Percentiles rank a stretch among this genome's conserved stretches.
Evolutionary conservation across 352 stramenopile genomes (phyloP).

Genomic region (Phytophthora sojae): DNA sequence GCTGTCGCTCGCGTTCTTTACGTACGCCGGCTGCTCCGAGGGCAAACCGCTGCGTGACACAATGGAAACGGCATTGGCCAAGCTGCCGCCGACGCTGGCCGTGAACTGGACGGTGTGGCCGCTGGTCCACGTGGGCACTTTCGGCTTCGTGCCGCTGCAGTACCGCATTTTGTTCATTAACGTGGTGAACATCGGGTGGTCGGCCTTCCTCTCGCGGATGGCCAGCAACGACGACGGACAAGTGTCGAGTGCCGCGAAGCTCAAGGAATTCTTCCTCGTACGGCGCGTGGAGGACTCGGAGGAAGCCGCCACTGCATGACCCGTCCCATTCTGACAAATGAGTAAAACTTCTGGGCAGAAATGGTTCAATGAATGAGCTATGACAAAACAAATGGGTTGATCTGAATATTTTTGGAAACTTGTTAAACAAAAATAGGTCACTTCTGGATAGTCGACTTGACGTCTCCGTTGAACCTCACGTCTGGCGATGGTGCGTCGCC

Average conservation of each 20-base stretch:
- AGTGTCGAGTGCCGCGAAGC: slow-evolving; percentile 8
- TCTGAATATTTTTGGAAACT: background rate
- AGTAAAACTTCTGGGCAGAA: no score
- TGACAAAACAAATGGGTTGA: background rate
- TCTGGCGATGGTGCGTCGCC: slow-evolving; percentile 28
- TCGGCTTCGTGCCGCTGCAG: slow-evolving; percentile 54
- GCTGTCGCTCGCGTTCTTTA: slow-evolving; percentile 47
- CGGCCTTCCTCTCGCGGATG: slow-evolving; percentile 54
- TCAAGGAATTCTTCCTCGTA: slow-evolving; percentile 28
- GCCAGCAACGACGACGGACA: slow-evolving; percentile 35
- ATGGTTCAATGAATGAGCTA: no score
- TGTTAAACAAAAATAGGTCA: background rate
- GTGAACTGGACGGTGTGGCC: slow-evolving; percentile 58
- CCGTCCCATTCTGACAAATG: background rate
- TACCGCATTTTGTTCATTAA: slow-evolving; percentile 64
- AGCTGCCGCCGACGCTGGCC: slow-evolving; percentile 46
- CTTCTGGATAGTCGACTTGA: background rate
- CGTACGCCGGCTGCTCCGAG: slow-evolving; percentile 38
- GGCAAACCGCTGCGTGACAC: slow-evolving; percentile 33
- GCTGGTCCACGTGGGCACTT: slow-evolving; percentile 51
- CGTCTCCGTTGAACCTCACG: background rate
- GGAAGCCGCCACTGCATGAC: slow-evolving; percentile 18
- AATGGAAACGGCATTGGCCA: slow-evolving; percentile 33
- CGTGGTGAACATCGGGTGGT: slow-evolving; percentile 53
- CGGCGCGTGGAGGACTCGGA: slow-evolving; percentile 34